Percentiles rank a stretch among this genome's conserved stretches.
These are phyloP conservation scores for Bauhinia variegata DNA, from an alignment of 306 rosid species.

Conservation along the genomic window DNA sequence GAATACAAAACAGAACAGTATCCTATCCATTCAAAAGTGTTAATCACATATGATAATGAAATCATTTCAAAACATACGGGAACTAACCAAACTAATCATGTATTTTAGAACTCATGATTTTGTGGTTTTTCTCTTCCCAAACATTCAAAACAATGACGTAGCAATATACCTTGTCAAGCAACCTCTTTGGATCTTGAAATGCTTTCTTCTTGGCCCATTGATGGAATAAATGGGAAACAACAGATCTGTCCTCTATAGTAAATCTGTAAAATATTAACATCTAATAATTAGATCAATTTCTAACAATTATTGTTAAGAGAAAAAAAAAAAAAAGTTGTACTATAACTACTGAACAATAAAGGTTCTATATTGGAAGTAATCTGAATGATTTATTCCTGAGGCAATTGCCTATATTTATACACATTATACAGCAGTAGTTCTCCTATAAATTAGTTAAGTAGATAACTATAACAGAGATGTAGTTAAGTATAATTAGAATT, in stretches of 20 bases:
- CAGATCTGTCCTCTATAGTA: conserved; percentile 70
- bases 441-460: no score
- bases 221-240: conserved; percentile 81
- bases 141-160: background rate
- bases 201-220: conserved; percentile 97
- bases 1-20: background rate
- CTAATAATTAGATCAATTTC: conserved; percentile 19
- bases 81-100: no score
- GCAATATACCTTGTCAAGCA: conserved; percentile 80
- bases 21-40: background rate
- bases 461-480: no score
- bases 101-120: no score
- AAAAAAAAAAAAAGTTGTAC: conserved; percentile 19
- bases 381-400: no score
- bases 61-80: background rate
- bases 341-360: conserved; percentile 9
- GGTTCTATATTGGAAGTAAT: no score
- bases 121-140: background rate
- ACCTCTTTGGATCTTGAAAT: conserved; percentile 89
- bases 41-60: background rate
- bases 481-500: no score
- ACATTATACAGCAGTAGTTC: no score
- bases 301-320: conserved; percentile 25
- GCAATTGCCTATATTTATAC: no score
- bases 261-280: conserved; percentile 58